Base-by-base conservation (phyloP, 164 flowering plant genomes). In the Nymphaea thermarum region DNA sequence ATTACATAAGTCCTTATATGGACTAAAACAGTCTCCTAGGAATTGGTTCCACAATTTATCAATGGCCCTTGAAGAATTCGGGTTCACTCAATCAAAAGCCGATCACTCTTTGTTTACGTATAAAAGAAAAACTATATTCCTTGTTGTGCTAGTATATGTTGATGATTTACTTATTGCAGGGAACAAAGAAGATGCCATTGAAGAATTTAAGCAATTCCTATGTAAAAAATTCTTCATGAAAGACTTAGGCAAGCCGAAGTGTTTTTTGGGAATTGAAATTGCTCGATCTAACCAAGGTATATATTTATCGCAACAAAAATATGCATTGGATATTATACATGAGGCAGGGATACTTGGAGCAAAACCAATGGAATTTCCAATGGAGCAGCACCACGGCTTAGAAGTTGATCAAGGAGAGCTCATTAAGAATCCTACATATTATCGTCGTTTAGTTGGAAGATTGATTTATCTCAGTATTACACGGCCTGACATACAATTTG, bases 21-120 rank as follows among this genome's bases (percentile, higher is more conserved):
- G 67, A 66, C 67, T 66, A 6, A 66, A 66, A n/a, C 67, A 66
- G 18, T 25, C 67, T 8, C 47, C 47, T 7, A 15, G 57, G 8
- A 44, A 44, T 47, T 65, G 25, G 57, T 65, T 65, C 18, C 4
- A 25, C 18, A 65, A 65, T 17, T 17, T 65, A 4, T 65, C 36
- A 25, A 25, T 25, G 36, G 36, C 1, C 1, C 36, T 25, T 17
- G 2, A 44, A n/a, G 17, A 59, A 15, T 18, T n/a, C 15, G 42
- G 67, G 3, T 44, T n/a, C 41, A 15, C 7, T n/a, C 36, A 66
- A 14, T 66, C 67, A 10, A 44, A 44, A 44, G 59, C 41, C 10
- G 36, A 47, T 41, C 47, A 66, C 6, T 66, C 59, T 16, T 44
- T 62, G 64, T 66, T 17, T 66, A 14, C 57, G 1, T 6, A 15